Evolutionary conservation across 495 filamentous ascomycete genomes (phyloP), one percentile per base, ranked within the genome.

Genomic region (Glonium stellatum): DNA sequence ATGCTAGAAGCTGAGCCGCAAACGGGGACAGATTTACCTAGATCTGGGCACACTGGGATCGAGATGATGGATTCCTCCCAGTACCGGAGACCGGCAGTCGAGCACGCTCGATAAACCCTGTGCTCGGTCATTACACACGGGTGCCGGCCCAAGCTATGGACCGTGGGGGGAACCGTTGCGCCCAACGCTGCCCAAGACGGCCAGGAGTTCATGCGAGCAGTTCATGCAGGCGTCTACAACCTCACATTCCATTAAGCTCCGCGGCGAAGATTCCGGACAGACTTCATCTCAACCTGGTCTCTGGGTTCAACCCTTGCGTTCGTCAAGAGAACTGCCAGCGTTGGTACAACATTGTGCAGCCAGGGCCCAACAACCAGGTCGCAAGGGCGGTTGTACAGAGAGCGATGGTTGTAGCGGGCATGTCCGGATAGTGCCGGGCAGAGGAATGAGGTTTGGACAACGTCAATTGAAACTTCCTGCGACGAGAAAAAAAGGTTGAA

Each of bases 131-230:
- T 23, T 51, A 23, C 48, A 23, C 48, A 22, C 48, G 18, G 18
- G 25, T 31, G 48, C 21, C 27, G 15, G 25, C 48, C 21, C 48
- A 31, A 25, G 9, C 23, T n/a, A 23, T 18, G 39, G 18, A 23
- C 48, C 48, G 48, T 51, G 25, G 48, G 39, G n/a, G 48, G 48
- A 51, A 51, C 48, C 48, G 25, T 31, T 51, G 48, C 48, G 25
- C 31, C 48, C 23, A 51, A 51, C 19, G 48, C 18, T 51, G 25
- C 6, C 48, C 48, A 23, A 23, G 48, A 51, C 31, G 13, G n/a
- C 5, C 23, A 51, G 48, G 48, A 51, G 48, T 31, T 51, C 27
- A 31, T 31, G 27, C 27, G 27, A 31, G 27, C 27, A 31, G 27
- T 31, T 31, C 27, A 31, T 31, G 27, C 27, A 31, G 27, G 3